Conservation (phyloP, 1,284 basidiomycete species). For the Ceratobasidium sp. region DNA sequence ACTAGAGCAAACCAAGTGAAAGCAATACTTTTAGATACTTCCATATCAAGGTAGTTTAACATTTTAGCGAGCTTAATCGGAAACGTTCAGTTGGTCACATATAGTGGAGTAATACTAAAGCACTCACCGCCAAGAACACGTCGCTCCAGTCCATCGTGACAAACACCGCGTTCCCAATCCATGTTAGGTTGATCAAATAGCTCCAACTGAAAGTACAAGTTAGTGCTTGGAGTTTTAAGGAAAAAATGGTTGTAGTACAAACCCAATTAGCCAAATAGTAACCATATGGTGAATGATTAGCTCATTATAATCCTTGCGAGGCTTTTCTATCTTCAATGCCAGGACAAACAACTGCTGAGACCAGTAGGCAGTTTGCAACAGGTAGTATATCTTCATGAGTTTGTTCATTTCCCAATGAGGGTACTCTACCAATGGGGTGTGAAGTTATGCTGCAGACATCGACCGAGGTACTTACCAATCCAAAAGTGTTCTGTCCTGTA, state of each 20-base stretch:
- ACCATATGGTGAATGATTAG: constrained; percentile 90
- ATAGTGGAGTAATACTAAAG: constrained; percentile 30
- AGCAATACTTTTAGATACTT: constrained; percentile 68
- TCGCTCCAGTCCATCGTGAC: constrained; percentile 98
- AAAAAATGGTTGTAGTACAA: constrained; percentile 25
- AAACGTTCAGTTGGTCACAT: background rate
- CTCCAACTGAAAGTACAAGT: constrained; percentile 74
- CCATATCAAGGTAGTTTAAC: constrained; percentile 83
- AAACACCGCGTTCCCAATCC: constrained; percentile 87
- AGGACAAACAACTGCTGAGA: constrained; percentile 92
- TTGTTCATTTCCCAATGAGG: constrained; percentile 90
- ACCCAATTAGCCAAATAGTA: constrained; percentile 95
- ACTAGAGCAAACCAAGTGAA: constrained; percentile 77
- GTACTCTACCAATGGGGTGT: constrained; percentile 65
- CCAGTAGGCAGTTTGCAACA: constrained; percentile 93
- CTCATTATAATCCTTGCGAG: constrained; percentile 90
- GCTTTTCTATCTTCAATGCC: constrained; percentile 87
- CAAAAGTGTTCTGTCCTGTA: constrained; percentile 86
- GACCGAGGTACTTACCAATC: constrained; percentile 62
- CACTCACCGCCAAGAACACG: constrained; percentile 82
- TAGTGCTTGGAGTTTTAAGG: constrained; percentile 5
- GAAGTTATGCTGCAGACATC: background rate
- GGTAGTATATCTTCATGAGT: constrained; percentile 90
- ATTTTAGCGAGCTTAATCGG: constrained; percentile 77
- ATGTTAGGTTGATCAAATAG: constrained; percentile 82